Conservation (phyloP, 805 yeast genomes). For the Ogataea kodamae region DNA sequence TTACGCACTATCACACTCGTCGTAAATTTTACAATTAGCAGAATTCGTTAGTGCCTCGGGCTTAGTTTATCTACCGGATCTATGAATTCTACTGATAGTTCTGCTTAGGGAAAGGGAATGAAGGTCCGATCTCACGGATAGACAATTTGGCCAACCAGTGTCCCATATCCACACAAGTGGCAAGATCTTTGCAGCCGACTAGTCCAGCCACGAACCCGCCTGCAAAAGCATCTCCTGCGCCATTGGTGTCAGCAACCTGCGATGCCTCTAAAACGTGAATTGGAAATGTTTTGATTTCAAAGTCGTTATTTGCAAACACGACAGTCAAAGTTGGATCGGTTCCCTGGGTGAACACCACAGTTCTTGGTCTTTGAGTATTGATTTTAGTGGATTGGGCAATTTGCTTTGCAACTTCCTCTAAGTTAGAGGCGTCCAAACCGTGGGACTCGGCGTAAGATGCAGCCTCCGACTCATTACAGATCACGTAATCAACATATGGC, state of each 20-base stretch:
- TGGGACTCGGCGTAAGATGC: constrained; percentile 90
- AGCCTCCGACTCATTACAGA: constrained; percentile 97
- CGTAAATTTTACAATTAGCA: too few species aligned
- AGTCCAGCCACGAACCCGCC: constrained; percentile 92
- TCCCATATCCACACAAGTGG: constrained; percentile 69
- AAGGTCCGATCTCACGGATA: constrained; percentile 91
- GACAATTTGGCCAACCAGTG: constrained; percentile 95
- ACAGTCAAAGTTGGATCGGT: constrained; percentile 85
- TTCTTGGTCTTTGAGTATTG: constrained; percentile 66
- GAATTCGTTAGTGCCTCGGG: too few species aligned
- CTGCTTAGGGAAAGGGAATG: constrained; percentile 80
- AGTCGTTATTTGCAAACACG: constrained; percentile 47
- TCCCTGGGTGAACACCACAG: constrained; percentile 94
- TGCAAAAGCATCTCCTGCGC: constrained; percentile 99
- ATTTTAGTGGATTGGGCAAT: constrained; percentile 77
- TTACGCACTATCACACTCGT: not conserved
- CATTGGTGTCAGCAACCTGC: constrained; percentile 87
- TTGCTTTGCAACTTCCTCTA: constrained; percentile 74
- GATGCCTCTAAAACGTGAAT: constrained; percentile 68
- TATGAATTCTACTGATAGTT: constrained; percentile 33
- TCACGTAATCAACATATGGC: constrained; percentile 85
- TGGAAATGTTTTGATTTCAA: constrained; percentile 49
- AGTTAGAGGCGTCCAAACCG: constrained; percentile 55
- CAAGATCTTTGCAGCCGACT: constrained; percentile 64
- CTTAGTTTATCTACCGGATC: too few species aligned